These are phyloP conservation scores for Mycena haematopus DNA, from an alignment of 768 basidiomycete genomes.

Conservation along the genomic window DNA sequence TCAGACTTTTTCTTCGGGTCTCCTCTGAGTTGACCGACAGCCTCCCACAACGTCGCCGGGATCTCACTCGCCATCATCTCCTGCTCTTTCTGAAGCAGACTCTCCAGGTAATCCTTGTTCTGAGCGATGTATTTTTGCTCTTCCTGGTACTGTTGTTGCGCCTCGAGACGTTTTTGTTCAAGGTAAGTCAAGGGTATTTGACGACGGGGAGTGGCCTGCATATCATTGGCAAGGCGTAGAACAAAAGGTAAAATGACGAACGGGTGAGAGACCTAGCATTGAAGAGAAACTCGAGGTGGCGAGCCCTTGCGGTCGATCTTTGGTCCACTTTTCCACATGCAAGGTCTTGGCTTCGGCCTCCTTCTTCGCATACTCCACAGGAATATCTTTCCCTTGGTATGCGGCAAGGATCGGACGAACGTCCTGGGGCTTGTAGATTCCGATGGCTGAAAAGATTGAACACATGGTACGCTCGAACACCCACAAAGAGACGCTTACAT, in stretches of 20 bases:
- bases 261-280: slow-evolving; percentile 46
- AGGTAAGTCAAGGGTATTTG: slow-evolving; percentile 57
- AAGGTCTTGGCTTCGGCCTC: slow-evolving; percentile 83
- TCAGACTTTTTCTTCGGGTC: slow-evolving; percentile 19
- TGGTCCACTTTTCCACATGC: slow-evolving; percentile 85
- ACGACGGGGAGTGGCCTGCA: slow-evolving; percentile 28
- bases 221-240: neutral
- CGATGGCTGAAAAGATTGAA: slow-evolving; percentile 68
- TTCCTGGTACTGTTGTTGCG: slow-evolving; percentile 54
- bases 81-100: slow-evolving; percentile 46
- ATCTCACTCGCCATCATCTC: slow-evolving; percentile 50
- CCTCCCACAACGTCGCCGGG: slow-evolving; percentile 56
- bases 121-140: slow-evolving; percentile 57
- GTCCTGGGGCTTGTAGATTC: slow-evolving; percentile 86
- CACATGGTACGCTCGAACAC: neutral
- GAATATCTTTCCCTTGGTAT: slow-evolving; percentile 88
- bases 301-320: slow-evolving; percentile 42
- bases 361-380: slow-evolving; percentile 85
- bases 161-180: slow-evolving; percentile 58
- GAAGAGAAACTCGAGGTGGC: slow-evolving; percentile 40
- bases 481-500: slow-evolving; percentile 53
- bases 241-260: slow-evolving; percentile 23
- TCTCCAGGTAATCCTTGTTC: slow-evolving; percentile 54
- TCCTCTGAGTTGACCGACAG: slow-evolving; percentile 41
- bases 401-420: slow-evolving; percentile 86